Evolutionary conservation across 768 basidiomycete species (phyloP), one percentile per base, ranked within the genome.

Genomic region (Russula brevipes): DNA sequence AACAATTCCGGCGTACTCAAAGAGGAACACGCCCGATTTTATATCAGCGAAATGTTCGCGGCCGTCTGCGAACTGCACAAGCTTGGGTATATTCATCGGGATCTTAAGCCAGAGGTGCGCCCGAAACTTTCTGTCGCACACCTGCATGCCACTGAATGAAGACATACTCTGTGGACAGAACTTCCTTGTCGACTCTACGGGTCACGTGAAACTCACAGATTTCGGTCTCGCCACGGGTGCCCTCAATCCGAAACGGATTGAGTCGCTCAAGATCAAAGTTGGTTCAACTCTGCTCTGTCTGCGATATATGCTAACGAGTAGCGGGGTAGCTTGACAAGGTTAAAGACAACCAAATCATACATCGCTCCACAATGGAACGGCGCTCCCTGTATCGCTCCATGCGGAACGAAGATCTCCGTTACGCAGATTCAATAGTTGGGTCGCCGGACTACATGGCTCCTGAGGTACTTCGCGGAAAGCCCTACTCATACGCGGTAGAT

Each of bases 361-460:
- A 89, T 70, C 85, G 97, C 56, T 94, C 91, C 17, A 98, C 97
- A 0, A 80, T 98, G 61, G 97, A 99, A 74, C 84, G 96, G 63
- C 87, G 95, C 59, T 95, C 94, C 19, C 85, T 98, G 65, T 99
- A 98, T 76, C 89, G 91, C 59, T 94, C 92, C 51, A 85, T 98
- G 71, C 83, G 96, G 5, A 85, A 89, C 64, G 87, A 89, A 71
- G 93, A 98, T 70, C 86, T 92, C 5, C 86, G 95, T 47, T 96
- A 94, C 68, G 97, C 97, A 19, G 94, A 99, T 72, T 97, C 94
- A 14, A 91, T 98, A 64, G 97, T 99, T 38, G 97, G 97, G 7
- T 95, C 92, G 0, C 96, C 97, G 0, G 97, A 99, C 75, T 99
- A 99, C 75, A 98, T 99, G 97, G 91, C 97, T 1, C 90, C 91